phyloP scores from a whole-genome alignment of 228 moss, liverwort and hornwort genomes.

The Sphagnum magellanicum region DNA sequence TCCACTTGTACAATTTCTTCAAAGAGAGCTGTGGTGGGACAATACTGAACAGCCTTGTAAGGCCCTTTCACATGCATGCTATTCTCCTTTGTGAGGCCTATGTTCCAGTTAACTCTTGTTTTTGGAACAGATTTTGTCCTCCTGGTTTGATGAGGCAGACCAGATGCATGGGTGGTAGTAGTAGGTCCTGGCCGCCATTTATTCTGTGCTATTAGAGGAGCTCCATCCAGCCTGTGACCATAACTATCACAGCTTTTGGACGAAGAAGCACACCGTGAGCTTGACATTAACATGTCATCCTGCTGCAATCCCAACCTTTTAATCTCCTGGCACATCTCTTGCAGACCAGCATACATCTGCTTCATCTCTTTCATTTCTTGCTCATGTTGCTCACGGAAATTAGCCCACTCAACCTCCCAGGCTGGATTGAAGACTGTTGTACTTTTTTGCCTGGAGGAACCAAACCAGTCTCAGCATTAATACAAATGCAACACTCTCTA shows the following conservation, averaged over 20 bases:
- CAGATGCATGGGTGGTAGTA: neutral
- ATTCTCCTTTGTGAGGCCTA: slow-evolving; percentile 18
- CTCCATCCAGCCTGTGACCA: neutral
- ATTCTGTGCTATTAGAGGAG: neutral
- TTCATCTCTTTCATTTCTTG: slow-evolving; percentile 70
- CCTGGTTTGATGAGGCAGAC: slow-evolving; percentile 7
- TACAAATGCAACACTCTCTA: neutral
- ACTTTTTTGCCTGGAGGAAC: slow-evolving; percentile 27
- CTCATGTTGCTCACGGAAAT: slow-evolving; percentile 55
- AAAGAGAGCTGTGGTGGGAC: slow-evolving; percentile 25
- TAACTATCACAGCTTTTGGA: neutral
- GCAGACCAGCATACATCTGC: slow-evolving; percentile 52
- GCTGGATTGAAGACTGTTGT: slow-evolving; percentile 23
- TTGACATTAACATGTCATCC: neutral
- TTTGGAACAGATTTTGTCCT: slow-evolving; percentile 36
- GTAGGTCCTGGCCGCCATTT: neutral
- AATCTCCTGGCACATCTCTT: slow-evolving; percentile 57
- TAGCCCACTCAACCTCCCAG: slow-evolving; percentile 49
- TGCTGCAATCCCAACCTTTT: slow-evolving; percentile 37
- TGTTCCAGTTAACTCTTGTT: neutral
- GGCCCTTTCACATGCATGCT: slow-evolving; percentile 23
- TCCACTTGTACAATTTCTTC: slow-evolving; percentile 55
- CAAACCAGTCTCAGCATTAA: neutral
- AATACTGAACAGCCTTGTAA: slow-evolving; percentile 37
- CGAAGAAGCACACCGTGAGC: neutral